Evolutionary conservation across 176 grass and related monocot species (phyloP).

Genomic region (Triticum timopheevii): DNA sequence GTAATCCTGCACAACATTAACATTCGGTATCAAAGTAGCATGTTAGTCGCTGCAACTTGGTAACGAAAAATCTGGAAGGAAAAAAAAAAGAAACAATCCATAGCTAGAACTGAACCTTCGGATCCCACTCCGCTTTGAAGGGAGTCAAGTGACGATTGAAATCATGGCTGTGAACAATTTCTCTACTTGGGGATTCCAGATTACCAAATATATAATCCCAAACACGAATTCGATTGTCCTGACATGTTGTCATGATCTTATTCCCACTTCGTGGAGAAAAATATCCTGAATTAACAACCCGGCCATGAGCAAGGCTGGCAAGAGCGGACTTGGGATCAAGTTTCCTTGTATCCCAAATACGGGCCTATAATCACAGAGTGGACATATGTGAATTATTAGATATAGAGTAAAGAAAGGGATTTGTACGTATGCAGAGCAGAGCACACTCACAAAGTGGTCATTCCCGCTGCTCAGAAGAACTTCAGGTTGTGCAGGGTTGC

Average conservation of each 20-base stretch:
- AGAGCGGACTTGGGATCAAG: slow-evolving; percentile 61
- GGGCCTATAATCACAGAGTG: slow-evolving; percentile 53
- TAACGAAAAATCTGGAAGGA: neutral
- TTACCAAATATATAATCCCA: slow-evolving; percentile 96
- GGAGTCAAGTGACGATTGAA: slow-evolving; percentile 95
- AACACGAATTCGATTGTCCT: slow-evolving; percentile 91
- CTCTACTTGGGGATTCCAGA: slow-evolving; percentile 82
- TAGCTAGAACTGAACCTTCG: slow-evolving; percentile 58
- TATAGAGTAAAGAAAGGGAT: neutral
- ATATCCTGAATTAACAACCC: slow-evolving; percentile 95
- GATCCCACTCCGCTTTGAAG: slow-evolving; percentile 97
- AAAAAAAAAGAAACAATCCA: neutral
- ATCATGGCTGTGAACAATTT: slow-evolving; percentile 98
- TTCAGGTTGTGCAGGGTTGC: slow-evolving; percentile 79
- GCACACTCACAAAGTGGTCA: slow-evolving; percentile 87
- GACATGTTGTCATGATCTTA: slow-evolving; percentile 90
- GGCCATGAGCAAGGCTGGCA: slow-evolving; percentile 69
- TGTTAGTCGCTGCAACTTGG: neutral
- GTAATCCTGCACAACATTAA: slow-evolving; percentile 55
- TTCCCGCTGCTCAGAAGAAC: slow-evolving; percentile 97
- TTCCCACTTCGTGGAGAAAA: slow-evolving; percentile 80
- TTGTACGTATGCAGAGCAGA: neutral
- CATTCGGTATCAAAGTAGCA: neutral
- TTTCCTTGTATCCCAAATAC: slow-evolving; percentile 84
- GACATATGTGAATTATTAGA: slow-evolving; percentile 3